These are phyloP conservation scores for Globisporangium recalcitrans DNA, from an alignment of 352 stramenopile species.

Conservation along the genomic window DNA sequence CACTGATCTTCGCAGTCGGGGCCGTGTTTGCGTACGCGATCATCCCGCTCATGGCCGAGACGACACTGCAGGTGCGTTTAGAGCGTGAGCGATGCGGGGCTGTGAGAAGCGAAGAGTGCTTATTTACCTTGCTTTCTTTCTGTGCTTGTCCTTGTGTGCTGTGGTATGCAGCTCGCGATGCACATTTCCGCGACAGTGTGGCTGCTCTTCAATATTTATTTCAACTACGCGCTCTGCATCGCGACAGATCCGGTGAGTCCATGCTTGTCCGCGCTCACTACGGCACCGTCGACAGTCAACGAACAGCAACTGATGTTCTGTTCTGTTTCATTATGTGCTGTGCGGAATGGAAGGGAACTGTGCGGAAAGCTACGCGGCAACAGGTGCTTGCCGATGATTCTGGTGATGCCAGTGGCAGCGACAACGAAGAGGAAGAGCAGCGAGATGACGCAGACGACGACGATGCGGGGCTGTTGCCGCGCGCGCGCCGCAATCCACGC, in stretches of 20 bases:
- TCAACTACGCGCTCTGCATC: conserved; percentile 70
- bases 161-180: conserved; percentile 19
- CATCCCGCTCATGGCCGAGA: conserved; percentile 43
- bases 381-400: conserved; percentile 8
- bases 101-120: too few relatives aligned
- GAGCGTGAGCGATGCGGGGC: too few relatives aligned
- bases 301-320: conserved; percentile 19
- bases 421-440: conserved; percentile 18
- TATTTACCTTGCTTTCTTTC: not conserved
- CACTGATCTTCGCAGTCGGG: conserved; percentile 37
- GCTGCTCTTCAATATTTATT: conserved; percentile 62
- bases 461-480: conserved; percentile 18
- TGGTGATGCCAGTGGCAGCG: conserved; percentile 12
- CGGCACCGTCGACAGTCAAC: too few relatives aligned
- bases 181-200: conserved; percentile 29
- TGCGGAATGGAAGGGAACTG: conserved; percentile 3
- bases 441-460: not conserved
- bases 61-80: conserved; percentile 24
- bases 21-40: conserved; percentile 46
- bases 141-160: not conserved
- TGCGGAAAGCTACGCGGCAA: conserved; percentile 1
- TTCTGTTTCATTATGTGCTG: conserved; percentile 6
- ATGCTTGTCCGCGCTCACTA: too few relatives aligned
- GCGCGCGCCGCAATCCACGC: conserved; percentile 17
- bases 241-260: conserved; percentile 46